A percentile compares a stretch with the other conserved stretches of the same genome.
Conservation (phyloP, 345 rosid genomes). For the Citrus reticulata region DNA sequence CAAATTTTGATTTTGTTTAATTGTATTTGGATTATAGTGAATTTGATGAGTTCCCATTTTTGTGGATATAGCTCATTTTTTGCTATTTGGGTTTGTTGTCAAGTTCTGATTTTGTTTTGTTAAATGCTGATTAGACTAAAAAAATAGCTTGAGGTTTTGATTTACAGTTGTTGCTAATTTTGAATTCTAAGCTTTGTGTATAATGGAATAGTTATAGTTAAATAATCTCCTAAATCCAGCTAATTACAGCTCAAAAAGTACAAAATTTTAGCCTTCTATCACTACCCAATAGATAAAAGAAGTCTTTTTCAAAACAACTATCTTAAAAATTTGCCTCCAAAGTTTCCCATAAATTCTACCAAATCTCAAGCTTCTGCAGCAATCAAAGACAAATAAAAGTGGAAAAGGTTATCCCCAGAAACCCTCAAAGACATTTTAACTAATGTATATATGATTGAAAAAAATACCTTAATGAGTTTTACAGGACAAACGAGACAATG, state of each 20-base stretch:
- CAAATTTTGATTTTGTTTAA: background rate
- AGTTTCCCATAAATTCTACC: conserved; percentile 22
- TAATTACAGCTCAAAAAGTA: conserved; percentile 33
- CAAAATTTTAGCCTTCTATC: conserved; percentile 1
- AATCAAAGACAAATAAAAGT: no score
- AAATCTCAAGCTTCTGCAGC: conserved; percentile 14
- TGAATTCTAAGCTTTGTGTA: conserved; percentile 14
- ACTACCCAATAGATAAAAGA: conserved; percentile 6
- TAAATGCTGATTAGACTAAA: background rate
- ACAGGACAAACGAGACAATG: no score
- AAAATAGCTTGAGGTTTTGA: conserved; percentile 7
- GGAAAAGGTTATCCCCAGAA: no score
- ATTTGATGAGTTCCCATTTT: no score
- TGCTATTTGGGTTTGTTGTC: no score
- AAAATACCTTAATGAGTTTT: no score
- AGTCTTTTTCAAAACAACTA: conserved; percentile 32
- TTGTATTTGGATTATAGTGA: no score
- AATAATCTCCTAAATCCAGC: conserved; percentile 19
- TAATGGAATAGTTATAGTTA: background rate
- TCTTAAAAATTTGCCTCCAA: conserved; percentile 24
- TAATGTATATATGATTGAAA: no score
- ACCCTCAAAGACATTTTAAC: no score
- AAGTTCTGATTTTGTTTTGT: background rate
- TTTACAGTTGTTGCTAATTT: conserved; percentile 15
- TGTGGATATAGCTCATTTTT: no score